Conservation (phyloP, 2,329 filamentous ascomycete species). For the Verticillium dahliae region DNA sequence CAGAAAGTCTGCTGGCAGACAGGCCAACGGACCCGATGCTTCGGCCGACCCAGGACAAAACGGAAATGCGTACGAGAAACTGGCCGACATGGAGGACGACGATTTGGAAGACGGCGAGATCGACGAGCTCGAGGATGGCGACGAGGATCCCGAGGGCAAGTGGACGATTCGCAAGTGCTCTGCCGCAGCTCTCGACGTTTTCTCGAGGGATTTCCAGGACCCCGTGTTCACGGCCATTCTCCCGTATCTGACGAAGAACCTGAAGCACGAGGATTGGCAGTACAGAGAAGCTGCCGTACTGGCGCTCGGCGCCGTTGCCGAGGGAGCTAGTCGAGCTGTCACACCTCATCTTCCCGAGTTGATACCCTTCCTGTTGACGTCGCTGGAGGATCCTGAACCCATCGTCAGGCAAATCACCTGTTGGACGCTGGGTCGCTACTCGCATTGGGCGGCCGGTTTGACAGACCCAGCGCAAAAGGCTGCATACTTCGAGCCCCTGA, state of each 20-base stretch:
- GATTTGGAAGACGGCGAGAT: constrained; percentile 85
- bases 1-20: constrained; percentile 49
- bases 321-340: constrained; percentile 87
- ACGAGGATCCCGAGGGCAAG: constrained; percentile 77
- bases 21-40: constrained; percentile 46
- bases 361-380: constrained; percentile 80
- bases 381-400: constrained; percentile 78
- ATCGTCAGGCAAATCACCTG: constrained; percentile 96
- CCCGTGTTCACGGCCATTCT: constrained; percentile 87
- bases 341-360: constrained; percentile 85
- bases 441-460: constrained; percentile 80
- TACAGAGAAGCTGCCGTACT: constrained; percentile 91
- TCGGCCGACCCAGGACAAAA: constrained; percentile 46
- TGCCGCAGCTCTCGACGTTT: constrained; percentile 87
- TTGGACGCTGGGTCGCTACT: constrained; percentile 94
- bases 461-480: constrained; percentile 59
- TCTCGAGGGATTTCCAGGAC: constrained; percentile 82
- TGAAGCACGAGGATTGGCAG: constrained; percentile 84
- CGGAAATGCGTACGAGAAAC: constrained; percentile 48
- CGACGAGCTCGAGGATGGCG: constrained; percentile 61
- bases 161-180: constrained; percentile 98
- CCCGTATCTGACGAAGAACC: constrained; percentile 84
- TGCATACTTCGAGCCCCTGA: constrained; percentile 86
- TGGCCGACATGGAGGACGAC: constrained; percentile 61
- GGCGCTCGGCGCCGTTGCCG: constrained; percentile 87